A percentile compares a stretch with the other conserved stretches of the same genome.
Conservation (phyloP, 176 grass and related monocot genomes). For the Tillandsia fasciculata region DNA sequence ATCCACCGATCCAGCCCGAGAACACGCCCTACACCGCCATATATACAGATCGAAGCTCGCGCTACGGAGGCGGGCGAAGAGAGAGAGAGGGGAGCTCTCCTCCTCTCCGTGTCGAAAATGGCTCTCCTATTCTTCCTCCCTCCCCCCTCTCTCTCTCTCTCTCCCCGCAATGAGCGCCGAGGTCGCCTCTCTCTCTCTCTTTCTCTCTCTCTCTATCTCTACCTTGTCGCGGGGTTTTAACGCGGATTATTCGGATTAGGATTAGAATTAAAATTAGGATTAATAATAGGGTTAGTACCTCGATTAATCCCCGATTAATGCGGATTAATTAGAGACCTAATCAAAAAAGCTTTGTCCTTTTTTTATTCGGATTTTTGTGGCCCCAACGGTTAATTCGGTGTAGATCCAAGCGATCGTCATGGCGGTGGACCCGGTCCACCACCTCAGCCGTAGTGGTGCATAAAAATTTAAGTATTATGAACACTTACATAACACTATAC, state of each 20-base stretch:
- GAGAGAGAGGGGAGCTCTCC: background rate
- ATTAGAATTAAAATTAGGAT: background rate
- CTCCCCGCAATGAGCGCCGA: too few species aligned
- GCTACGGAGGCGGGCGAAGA: background rate
- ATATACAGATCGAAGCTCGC: background rate
- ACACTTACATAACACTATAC: too few species aligned
- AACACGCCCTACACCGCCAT: background rate
- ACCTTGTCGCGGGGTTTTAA: background rate
- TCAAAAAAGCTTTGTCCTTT: background rate
- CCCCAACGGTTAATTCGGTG: background rate
- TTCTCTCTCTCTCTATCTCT: background rate
- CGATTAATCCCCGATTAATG: background rate
- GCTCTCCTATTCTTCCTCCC: background rate
- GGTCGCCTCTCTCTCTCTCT: background rate
- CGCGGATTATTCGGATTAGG: background rate
- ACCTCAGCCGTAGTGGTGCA: too few species aligned
- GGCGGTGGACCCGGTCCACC: too few species aligned
- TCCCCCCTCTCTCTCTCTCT: background rate
- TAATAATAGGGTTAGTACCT: background rate
- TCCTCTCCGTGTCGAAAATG: background rate
- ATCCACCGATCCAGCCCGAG: background rate
- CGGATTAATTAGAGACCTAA: background rate
- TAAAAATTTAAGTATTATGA: too few species aligned
- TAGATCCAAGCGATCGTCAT: background rate
- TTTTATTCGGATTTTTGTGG: background rate